Base-by-base conservation (phyloP, 2,329 filamentous ascomycete species). In the Monosporascus sp. region DNA sequence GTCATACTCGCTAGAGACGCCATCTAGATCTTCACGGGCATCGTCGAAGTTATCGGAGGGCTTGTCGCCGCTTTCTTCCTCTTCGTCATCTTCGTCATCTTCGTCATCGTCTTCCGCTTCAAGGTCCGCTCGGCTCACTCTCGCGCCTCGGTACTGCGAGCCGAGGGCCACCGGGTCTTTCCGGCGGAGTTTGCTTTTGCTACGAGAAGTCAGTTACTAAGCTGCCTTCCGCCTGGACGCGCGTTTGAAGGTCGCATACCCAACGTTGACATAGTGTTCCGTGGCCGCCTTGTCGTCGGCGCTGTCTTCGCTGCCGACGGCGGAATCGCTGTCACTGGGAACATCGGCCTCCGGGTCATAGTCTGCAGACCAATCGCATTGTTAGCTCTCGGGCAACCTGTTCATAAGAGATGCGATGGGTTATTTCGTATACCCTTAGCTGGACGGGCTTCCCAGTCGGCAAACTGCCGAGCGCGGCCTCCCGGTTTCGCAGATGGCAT, bases 211-310 rank as follows among this genome's bases (percentile, higher is more conserved):
- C 35, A 55, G 53, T 48, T 3, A 48, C 27, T 24, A 31, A 19
- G 27, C 26, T 3, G 14, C 7, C 7, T 35, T 19, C 19, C 22
- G 8, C 4, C 19, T 14, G 19, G 19, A 9, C 19, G n/a, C 40
- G 22, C 3, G 19, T 14, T 24, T 43, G n/a, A 43, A 14, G 22
- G 17, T 24, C 40, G 40, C 55, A 52, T 74, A 87, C 78, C 86
- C 88, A 35, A 96, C 89, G 50, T 80, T 72, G 44, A 88, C 81
- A 67, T 97, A 97, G 68, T 97, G 93, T 64, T 96, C 93, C 35
- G 92, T 88, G 20, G 88, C 91, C 11, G 78, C 78, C 55, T 81
- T 72, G 48, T 78, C 77, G 27, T 79, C 74, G 5, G 74, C 75
- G 58, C 74, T 78, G 31, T 70, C 78, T 45, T 78, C 82, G 49